Evolutionary conservation across 192 early-diverging fungal genomes (phyloP).

Genomic region (Rhizoclosmatium globosum): DNA sequence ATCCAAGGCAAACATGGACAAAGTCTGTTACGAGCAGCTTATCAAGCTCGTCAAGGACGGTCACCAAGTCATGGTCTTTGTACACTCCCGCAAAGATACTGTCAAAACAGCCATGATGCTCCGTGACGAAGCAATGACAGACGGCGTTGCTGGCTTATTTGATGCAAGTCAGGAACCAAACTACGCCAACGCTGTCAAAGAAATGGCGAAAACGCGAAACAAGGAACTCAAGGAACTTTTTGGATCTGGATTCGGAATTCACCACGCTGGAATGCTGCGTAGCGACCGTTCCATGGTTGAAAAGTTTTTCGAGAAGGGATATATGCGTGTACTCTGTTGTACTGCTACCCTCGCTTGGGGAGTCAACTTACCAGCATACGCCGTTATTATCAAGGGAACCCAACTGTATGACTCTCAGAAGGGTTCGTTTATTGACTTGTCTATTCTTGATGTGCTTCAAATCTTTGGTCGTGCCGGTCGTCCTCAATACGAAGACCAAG

Average conservation of each 20-base stretch:
- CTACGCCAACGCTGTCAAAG: conserved; percentile 59
- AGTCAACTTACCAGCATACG: conserved; percentile 97
- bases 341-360: conserved; percentile 99
- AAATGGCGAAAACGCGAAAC: conserved; percentile 79
- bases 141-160: conserved; percentile 70
- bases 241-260: conserved; percentile 85
- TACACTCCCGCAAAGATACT: conserved; percentile 97
- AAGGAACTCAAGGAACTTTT: conserved; percentile 90
- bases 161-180: conserved; percentile 60
- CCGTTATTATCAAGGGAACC: conserved; percentile 98
- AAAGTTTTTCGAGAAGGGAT: conserved; percentile 87
- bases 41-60: conserved; percentile 73
- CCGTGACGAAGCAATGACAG: conserved; percentile 72
- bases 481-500: conserved; percentile 85
- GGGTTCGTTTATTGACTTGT: conserved; percentile 93
- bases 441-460: conserved; percentile 98
- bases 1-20: conserved; percentile 76
- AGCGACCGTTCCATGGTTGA: conserved; percentile 88
- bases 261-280: conserved; percentile 96
- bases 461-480: conserved; percentile 99
- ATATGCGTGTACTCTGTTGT: conserved; percentile 89
- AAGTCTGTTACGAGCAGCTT: conserved; percentile 85
- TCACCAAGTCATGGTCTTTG: conserved; percentile 99
- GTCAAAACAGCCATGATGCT: conserved; percentile 91
- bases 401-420: conserved; percentile 94